A percentile compares a stretch with the other conserved stretches of the same genome.
phyloP scores from a whole-genome alignment of 768 basidiomycete species.

The Leccinum fibrillosum region DNA sequence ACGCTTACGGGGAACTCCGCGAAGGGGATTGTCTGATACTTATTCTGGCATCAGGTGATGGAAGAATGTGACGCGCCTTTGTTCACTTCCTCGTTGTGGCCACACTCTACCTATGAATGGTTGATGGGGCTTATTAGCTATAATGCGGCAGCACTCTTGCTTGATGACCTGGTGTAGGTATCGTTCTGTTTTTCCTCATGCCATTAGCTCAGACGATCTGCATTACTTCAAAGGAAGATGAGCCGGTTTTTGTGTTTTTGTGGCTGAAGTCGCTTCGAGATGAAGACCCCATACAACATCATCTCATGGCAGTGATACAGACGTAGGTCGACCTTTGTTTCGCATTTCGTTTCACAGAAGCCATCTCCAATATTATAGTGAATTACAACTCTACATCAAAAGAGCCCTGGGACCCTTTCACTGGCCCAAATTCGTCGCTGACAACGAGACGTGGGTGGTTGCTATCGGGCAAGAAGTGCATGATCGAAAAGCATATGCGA shows the following conservation, averaged over 20 bases:
- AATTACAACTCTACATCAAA: neutral
- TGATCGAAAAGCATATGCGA: neutral
- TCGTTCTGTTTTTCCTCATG: neutral
- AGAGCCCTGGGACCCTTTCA: neutral
- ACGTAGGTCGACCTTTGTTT: neutral
- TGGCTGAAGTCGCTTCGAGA: neutral
- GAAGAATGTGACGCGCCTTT: neutral
- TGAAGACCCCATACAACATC: neutral
- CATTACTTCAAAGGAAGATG: neutral
- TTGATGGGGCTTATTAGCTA: neutral
- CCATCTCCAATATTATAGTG: neutral
- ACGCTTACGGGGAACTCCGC: neutral
- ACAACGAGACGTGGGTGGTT: neutral
- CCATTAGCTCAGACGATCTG: neutral
- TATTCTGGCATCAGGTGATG: neutral
- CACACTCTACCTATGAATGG: neutral
- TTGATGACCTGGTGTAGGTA: neutral
- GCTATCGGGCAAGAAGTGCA: neutral
- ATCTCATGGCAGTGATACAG: neutral
- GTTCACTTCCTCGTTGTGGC: neutral
- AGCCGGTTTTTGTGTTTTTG: neutral
- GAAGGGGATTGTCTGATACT: neutral
- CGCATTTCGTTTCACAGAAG: neutral
- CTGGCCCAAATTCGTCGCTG: neutral
- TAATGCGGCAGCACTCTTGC: neutral